Conservation (phyloP, 352 stramenopile genomes). For the Phytophthora podocarpi region DNA sequence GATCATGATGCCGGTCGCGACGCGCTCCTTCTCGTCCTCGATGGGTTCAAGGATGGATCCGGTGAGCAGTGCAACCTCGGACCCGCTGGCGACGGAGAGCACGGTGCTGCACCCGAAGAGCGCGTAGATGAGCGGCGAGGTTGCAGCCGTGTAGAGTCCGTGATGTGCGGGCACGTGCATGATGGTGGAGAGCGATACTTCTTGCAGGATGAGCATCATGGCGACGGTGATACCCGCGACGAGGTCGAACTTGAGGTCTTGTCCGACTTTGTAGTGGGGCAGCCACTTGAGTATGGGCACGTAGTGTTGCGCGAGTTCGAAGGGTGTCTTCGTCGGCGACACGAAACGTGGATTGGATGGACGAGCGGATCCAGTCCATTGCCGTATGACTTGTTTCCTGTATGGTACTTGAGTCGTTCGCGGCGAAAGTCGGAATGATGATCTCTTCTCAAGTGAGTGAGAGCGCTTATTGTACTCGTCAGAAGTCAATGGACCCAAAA, state of each 20-base stretch:
- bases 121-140: slow-evolving; percentile 14
- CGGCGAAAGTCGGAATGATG: background rate
- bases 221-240: slow-evolving; percentile 15
- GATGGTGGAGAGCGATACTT: slow-evolving; percentile 18
- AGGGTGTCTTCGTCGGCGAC: slow-evolving; percentile 16
- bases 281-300: slow-evolving; percentile 22
- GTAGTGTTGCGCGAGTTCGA: slow-evolving; percentile 22
- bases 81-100: slow-evolving; percentile 20
- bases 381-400: background rate
- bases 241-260: slow-evolving; percentile 24
- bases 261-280: slow-evolving; percentile 24
- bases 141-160: slow-evolving; percentile 22
- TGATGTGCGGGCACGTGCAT: slow-evolving; percentile 19
- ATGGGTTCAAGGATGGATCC: slow-evolving; percentile 18
- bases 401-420: background rate
- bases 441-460: background rate
- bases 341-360: slow-evolving; percentile 9
- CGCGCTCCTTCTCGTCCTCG: slow-evolving; percentile 17
- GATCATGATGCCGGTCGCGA: slow-evolving; percentile 14
- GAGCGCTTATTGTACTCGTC: too few relatives aligned
- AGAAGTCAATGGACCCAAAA: too few relatives aligned
- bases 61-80: slow-evolving; percentile 18
- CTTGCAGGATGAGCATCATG: slow-evolving; percentile 25
- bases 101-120: slow-evolving; percentile 26
- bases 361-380: slow-evolving; percentile 11